Conservation (phyloP, 2,329 filamentous ascomycete genomes). For the Cytospora leucostoma region DNA sequence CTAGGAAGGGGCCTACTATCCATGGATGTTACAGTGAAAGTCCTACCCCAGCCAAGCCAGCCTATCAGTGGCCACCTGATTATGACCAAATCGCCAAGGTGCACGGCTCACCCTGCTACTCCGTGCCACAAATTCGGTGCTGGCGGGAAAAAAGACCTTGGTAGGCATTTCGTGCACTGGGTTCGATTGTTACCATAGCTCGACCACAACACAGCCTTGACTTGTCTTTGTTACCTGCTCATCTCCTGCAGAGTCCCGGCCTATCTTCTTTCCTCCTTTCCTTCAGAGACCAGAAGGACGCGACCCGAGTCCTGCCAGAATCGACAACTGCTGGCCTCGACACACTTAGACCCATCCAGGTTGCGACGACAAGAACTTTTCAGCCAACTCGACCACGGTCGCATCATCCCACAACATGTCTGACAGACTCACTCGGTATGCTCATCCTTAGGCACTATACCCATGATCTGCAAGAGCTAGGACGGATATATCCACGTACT, state of each 20-base stretch:
- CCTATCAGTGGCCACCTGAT: conserved; percentile 25
- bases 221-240: conserved; percentile 16
- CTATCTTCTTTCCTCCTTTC: conserved; percentile 9
- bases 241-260: conserved; percentile 6
- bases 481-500: background rate
- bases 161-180: conserved; percentile 17
- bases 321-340: conserved; percentile 1
- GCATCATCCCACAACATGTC: conserved; percentile 62
- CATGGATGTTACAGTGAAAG: background rate
- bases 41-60: conserved; percentile 2
- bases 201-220: conserved; percentile 10
- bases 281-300: conserved; percentile 8
- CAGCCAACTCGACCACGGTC: conserved; percentile 18
- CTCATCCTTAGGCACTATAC: conserved; percentile 1
- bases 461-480: background rate
- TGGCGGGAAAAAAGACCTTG: conserved; percentile 21
- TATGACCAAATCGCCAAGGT: conserved; percentile 15
- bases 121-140: conserved; percentile 25
- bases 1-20: too few species aligned
- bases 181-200: conserved; percentile 13
- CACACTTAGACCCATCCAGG: conserved; percentile 7
- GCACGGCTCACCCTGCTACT: conserved; percentile 21
- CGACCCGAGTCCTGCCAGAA: conserved; percentile 4
- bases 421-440: conserved; percentile 91
- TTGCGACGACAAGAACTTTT: conserved; percentile 18